A percentile compares a stretch with the other conserved stretches of the same genome.
Conservation (phyloP, 768 basidiomycete species). For the Tricholoma sp. region DNA sequence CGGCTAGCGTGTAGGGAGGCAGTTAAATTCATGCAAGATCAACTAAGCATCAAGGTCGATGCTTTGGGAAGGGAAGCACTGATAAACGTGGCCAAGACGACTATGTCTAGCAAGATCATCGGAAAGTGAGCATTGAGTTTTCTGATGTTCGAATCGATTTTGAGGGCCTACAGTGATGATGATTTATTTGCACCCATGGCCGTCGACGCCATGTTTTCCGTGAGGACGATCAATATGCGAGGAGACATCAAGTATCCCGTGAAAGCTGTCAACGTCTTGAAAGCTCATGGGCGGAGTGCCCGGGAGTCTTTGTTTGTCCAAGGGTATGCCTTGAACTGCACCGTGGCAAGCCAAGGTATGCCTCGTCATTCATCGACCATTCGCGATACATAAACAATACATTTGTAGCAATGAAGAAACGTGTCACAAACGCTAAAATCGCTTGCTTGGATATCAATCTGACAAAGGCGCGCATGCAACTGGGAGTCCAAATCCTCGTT, state of each 20-base stretch:
- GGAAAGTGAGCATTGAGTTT: slow-evolving; percentile 63
- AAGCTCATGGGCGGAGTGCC: slow-evolving; percentile 95
- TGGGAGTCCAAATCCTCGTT: slow-evolving; percentile 95
- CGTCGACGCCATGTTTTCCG: slow-evolving; percentile 97
- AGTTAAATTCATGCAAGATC: slow-evolving; percentile 96
- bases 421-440: slow-evolving; percentile 90
- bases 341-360: slow-evolving; percentile 95
- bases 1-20: slow-evolving; percentile 95
- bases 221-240: slow-evolving; percentile 87
- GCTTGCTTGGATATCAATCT: slow-evolving; percentile 98
- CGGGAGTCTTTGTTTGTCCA: slow-evolving; percentile 92
- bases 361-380: neutral
- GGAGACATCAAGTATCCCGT: slow-evolving; percentile 99
- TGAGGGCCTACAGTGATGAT: slow-evolving; percentile 63
- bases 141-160: neutral
- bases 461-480: slow-evolving; percentile 93
- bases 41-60: slow-evolving; percentile 93
- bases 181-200: slow-evolving; percentile 98
- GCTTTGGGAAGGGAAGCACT: slow-evolving; percentile 86
- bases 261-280: slow-evolving; percentile 97
- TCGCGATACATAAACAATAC: neutral
- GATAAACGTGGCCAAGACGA: slow-evolving; percentile 95
- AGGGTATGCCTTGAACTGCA: slow-evolving; percentile 97
- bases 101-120: slow-evolving; percentile 98
- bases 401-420: slow-evolving; percentile 89